Percentiles rank a stretch among this genome's conserved stretches.
Conservation (phyloP, 2,329 filamentous ascomycete genomes). For the Aureobasidium sp. region DNA sequence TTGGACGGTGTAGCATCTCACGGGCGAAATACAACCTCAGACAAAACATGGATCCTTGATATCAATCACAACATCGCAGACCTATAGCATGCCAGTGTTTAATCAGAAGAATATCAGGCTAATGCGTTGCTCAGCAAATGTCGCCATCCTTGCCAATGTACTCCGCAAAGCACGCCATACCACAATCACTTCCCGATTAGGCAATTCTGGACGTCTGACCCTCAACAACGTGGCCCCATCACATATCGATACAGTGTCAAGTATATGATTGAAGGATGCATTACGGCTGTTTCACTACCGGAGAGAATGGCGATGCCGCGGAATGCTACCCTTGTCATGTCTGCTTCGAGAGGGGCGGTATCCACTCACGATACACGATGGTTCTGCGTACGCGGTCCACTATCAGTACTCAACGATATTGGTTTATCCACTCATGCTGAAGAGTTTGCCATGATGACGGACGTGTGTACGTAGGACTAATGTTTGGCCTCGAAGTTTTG, state of each 20-base stretch:
- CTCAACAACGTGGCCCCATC: neutral
- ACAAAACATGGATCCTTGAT: neutral
- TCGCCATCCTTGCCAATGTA: constrained; percentile 10
- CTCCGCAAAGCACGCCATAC: constrained; percentile 11
- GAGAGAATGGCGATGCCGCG: constrained; percentile 5
- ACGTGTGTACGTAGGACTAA: neutral
- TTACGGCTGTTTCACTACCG: neutral
- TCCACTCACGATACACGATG: neutral
- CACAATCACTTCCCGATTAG: constrained; percentile 4
- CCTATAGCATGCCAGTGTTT: neutral
- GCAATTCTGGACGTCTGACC: constrained; percentile 5
- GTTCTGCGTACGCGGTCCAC: neutral
- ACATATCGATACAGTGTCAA: neutral
- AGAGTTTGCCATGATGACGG: neutral
- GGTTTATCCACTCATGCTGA: neutral
- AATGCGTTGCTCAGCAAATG: neutral
- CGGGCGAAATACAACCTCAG: neutral
- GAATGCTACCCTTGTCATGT: neutral
- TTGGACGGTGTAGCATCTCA: neutral
- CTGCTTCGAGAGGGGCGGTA: neutral
- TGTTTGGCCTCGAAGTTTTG: neutral
- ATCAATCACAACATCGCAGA: neutral
- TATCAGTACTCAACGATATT: constrained; percentile 3
- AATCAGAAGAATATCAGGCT: neutral
- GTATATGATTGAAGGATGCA: neutral